Base-by-base conservation (phyloP, 441 rosid species). In the Adansonia grandidieri region DNA sequence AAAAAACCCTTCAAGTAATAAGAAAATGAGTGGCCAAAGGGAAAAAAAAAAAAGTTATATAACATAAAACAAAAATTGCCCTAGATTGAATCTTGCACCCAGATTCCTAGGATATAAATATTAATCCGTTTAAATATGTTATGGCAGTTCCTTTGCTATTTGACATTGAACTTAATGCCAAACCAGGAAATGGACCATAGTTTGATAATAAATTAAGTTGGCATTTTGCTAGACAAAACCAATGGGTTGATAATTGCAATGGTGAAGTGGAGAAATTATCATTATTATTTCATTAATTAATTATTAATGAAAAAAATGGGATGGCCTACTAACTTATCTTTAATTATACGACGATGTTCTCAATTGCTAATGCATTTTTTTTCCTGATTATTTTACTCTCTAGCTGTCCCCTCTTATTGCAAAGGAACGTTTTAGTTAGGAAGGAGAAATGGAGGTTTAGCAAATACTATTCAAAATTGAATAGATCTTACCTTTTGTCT, bases 391-490 rank as follows among this genome's bases (percentile, higher is more conserved):
- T 9, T 58, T 3, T 9, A 58, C 63, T 20, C 63, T 58, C 58
- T 53, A 28, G 32, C 9, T 58, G 14, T 58, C 63, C 63, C n/a
- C 28, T 28, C 28, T 13, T 50, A 3, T 13, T 50, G 54, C n/a
- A 50, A 50, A 10, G 54, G 54, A 50, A 50, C 54, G 5, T 11
- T 50, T 50, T 4, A 5, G 66, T 50, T 4, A 5, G 66, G 17
- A 62, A 17, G 9, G 60, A n/a, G 2, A 62, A 62, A 62, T 62
- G 44, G 28, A 62, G 66, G 42, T 24, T 62, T 62, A 62, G 66
- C 66, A 62, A 62, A 62, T 20, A 5, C 32, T 10, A 58, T 19
- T 3, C 63, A 15, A 62, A 62, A 28, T 66, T 32, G 37, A 32
- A 32, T 32, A 32, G 37, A 2, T 32, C 37, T 32, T 32, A 32